Percentiles rank a stretch among this genome's conserved stretches.
These are phyloP conservation scores for Lotus japonicus DNA, from an alignment of 306 rosid genomes.

Conservation along the genomic window DNA sequence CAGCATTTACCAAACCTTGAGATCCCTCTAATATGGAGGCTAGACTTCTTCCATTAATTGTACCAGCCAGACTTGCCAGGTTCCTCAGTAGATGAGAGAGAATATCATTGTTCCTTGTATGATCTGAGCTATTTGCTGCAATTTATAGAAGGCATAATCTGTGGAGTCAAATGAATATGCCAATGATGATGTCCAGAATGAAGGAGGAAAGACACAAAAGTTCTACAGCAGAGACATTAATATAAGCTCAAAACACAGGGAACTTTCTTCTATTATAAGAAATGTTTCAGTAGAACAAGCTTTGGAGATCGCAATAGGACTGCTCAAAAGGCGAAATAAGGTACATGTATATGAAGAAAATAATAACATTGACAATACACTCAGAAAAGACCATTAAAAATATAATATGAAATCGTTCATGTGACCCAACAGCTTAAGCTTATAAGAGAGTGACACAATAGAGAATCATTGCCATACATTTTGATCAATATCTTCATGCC, in stretches of 20 bases:
- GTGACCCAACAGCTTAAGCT: too few relatives aligned
- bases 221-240: background rate
- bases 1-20: conserved; percentile 42
- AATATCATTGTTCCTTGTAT: conserved; percentile 51
- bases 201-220: conserved; percentile 9
- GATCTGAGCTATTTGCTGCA: conserved; percentile 63
- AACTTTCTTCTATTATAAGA: background rate
- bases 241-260: background rate
- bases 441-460: background rate
- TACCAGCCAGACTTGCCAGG: conserved; percentile 51
- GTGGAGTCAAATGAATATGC: conserved; percentile 29
- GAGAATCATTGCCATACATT: background rate
- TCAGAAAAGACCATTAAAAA: background rate
- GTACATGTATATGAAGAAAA: background rate
- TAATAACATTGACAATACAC: background rate
- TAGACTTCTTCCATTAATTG: conserved; percentile 45
- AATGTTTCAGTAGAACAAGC: background rate
- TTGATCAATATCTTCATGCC: conserved; percentile 4
- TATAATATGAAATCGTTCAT: too few relatives aligned
- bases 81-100: conserved; percentile 54
- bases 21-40: conserved; percentile 53
- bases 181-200: conserved; percentile 24
- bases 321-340: background rate
- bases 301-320: conserved; percentile 6
- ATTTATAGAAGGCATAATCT: conserved; percentile 28